Conservation (phyloP, 208 protist genomes). For the Tetramitus jugosus region DNA sequence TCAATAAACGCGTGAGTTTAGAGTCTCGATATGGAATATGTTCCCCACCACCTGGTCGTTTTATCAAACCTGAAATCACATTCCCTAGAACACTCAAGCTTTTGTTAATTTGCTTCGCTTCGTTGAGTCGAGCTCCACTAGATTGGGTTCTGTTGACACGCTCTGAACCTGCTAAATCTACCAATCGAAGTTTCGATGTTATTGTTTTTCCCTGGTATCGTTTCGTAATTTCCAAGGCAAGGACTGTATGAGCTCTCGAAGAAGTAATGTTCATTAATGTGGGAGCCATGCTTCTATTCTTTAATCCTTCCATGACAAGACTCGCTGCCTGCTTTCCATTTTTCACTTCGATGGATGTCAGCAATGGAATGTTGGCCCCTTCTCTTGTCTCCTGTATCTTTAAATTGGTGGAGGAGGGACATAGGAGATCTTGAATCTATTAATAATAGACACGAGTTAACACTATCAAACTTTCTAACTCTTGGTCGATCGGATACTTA, state of each 20-base stretch:
- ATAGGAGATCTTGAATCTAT: constrained; percentile 60
- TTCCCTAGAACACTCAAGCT: not conserved
- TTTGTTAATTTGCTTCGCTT: constrained; percentile 3
- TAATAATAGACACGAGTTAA: too few species aligned
- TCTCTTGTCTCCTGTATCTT: constrained; percentile 41
- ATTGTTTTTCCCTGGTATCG: constrained; percentile 40
- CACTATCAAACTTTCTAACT: too few species aligned
- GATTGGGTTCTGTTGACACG: not conserved
- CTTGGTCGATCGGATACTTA: too few species aligned
- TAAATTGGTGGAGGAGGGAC: constrained; percentile 18
- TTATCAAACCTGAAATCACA: constrained; percentile 52
- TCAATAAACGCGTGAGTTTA: constrained; percentile 20
- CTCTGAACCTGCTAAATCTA: constrained; percentile 26
- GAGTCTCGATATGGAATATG: constrained; percentile 25
- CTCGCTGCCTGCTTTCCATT: constrained; percentile 41
- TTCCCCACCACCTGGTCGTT: constrained; percentile 1
- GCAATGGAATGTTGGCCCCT: constrained; percentile 38
- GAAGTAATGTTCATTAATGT: constrained; percentile 62
- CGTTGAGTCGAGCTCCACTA: not conserved
- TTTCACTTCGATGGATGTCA: constrained; percentile 37
- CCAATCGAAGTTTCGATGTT: constrained; percentile 41
- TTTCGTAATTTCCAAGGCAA: constrained; percentile 38
- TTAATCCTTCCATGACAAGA: constrained; percentile 50
- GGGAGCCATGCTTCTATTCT: constrained; percentile 49
- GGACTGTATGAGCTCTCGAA: constrained; percentile 63